These are phyloP conservation scores for Trichoderma pleuroti DNA, from an alignment of 2,329 filamentous ascomycete genomes.

Conservation along the genomic window DNA sequence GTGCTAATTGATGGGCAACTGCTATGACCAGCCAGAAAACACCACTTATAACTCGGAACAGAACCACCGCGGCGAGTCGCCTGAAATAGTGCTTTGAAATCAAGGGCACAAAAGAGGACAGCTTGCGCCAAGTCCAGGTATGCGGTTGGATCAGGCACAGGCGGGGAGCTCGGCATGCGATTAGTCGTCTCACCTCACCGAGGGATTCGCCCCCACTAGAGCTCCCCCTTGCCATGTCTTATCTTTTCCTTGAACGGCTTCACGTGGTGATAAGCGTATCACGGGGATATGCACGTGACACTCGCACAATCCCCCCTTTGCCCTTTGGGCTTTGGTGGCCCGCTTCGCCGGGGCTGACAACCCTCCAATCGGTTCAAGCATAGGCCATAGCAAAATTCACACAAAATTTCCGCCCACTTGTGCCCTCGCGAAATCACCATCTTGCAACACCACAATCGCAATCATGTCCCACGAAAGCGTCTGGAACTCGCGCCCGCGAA, in stretches of 20 bases:
- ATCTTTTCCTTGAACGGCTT: background rate
- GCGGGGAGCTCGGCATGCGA: slow-evolving; percentile 11
- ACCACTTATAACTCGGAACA: background rate
- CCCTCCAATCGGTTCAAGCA: slow-evolving; percentile 35
- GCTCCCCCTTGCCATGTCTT: background rate
- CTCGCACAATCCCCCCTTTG: background rate
- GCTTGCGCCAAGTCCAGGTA: slow-evolving; percentile 14
- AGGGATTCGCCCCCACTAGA: background rate
- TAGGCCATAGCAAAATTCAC: slow-evolving; percentile 34
- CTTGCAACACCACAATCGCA: slow-evolving; percentile 34
- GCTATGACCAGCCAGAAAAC: background rate
- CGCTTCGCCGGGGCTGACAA: slow-evolving; percentile 36
- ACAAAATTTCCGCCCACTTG: slow-evolving; percentile 39
- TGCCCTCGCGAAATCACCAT: slow-evolving; percentile 35
- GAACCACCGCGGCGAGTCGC: background rate
- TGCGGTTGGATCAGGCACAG: slow-evolving; percentile 3
- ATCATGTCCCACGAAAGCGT: slow-evolving; percentile 82
- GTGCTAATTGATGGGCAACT: background rate
- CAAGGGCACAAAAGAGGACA: slow-evolving; percentile 19
- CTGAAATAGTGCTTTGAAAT: slow-evolving; percentile 19
- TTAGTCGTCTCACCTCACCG: slow-evolving; percentile 13
- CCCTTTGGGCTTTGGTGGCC: slow-evolving; percentile 1
- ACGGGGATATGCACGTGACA: slow-evolving; percentile 22
- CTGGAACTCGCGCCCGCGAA: slow-evolving; percentile 98
- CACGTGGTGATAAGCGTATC: slow-evolving; percentile 18